phyloP scores from a whole-genome alignment of 768 basidiomycete genomes.

The Suillus weaverae region DNA sequence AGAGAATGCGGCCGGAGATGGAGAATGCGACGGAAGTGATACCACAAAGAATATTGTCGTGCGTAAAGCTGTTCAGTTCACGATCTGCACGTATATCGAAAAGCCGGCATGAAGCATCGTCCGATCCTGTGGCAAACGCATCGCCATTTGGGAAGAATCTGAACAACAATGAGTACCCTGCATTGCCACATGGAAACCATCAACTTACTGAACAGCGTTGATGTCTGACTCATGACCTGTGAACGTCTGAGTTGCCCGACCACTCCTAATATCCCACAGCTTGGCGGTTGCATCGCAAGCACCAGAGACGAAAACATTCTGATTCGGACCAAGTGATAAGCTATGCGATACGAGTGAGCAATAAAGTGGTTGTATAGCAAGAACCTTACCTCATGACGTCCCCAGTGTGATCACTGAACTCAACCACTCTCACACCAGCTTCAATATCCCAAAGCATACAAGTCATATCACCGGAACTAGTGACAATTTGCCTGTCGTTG shows the following conservation, averaged over 20 bases:
- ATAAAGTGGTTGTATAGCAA: conserved; percentile 2
- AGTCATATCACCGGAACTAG: conserved; percentile 98
- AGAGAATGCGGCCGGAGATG: conserved; percentile 93
- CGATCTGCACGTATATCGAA: conserved; percentile 98
- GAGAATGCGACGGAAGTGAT: conserved; percentile 99
- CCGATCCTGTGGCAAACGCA: conserved; percentile 97
- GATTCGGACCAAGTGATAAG: conserved; percentile 90
- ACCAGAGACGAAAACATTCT: conserved; percentile 97
- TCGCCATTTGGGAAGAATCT: conserved; percentile 99
- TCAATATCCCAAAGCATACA: conserved; percentile 99
- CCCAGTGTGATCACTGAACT: conserved; percentile 98
- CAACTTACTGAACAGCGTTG: conserved; percentile 93
- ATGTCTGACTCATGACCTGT: conserved; percentile 99
- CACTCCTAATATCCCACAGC: conserved; percentile 97
- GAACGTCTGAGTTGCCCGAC: conserved; percentile 97
- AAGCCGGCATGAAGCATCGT: conserved; percentile 96
- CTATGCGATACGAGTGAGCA: conserved; percentile 42
- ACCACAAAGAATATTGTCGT: conserved; percentile 98
- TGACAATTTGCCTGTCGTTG: conserved; percentile 98
- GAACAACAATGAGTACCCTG: conserved; percentile 14
- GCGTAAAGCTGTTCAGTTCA: conserved; percentile 94
- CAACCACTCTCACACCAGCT: conserved; percentile 94
- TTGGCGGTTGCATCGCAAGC: conserved; percentile 99
- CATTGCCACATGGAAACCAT: conserved; percentile 9
- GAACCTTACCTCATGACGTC: conserved; percentile 93